These are phyloP conservation scores for Chlamydomonas sp. DNA, from an alignment of 139 green algal genomes.

Conservation along the genomic window DNA sequence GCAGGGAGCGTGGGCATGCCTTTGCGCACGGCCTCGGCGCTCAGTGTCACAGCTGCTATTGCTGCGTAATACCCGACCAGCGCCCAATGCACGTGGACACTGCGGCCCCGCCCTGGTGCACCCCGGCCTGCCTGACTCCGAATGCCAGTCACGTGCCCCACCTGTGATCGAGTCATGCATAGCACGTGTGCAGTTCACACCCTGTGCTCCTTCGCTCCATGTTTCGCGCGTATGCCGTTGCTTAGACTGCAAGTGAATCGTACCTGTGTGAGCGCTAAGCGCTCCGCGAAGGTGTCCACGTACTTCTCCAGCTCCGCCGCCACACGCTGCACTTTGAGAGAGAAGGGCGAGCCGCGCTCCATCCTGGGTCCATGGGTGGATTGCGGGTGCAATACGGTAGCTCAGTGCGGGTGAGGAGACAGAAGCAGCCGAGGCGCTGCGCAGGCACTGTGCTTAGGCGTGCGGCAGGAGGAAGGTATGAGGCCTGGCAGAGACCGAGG, in stretches of 20 bases:
- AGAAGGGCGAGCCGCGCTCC: neutral
- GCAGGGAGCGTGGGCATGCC: too few species aligned
- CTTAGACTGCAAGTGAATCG: neutral
- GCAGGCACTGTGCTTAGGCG: neutral
- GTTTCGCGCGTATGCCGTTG: neutral
- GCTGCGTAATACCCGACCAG: too few species aligned
- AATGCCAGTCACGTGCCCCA: too few species aligned
- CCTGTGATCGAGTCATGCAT: too few species aligned
- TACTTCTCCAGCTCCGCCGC: slow-evolving; percentile 17
- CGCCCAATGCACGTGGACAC: too few species aligned
- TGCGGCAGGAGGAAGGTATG: neutral
- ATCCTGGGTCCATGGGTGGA: neutral
- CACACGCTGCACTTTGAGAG: slow-evolving; percentile 28
- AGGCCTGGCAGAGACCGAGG: neutral
- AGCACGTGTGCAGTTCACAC: too few species aligned
- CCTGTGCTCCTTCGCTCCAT: neutral
- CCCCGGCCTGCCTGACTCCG: too few species aligned
- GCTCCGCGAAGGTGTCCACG: slow-evolving; percentile 4
- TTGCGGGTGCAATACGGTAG: neutral
- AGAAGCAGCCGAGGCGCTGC: neutral
- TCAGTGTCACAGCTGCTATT: too few species aligned
- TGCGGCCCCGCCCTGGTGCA: too few species aligned
- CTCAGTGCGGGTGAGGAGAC: neutral
- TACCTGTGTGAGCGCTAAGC: slow-evolving; percentile 28
- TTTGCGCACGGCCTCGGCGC: too few species aligned